These are phyloP conservation scores for Fusarium floridanum DNA, from an alignment of 2,329 filamentous ascomycete genomes.

Conservation along the genomic window DNA sequence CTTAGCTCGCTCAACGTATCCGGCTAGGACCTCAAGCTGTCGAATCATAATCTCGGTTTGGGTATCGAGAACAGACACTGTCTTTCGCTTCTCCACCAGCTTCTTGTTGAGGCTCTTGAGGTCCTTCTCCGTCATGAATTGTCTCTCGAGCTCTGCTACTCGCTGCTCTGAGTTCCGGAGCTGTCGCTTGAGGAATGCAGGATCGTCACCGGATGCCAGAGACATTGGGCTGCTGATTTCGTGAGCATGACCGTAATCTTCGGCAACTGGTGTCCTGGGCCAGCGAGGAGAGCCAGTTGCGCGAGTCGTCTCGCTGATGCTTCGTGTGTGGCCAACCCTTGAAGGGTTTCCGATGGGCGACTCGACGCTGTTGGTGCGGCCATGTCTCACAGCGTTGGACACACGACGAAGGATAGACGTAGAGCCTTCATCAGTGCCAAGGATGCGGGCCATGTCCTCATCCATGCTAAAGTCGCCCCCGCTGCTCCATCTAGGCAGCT, in stretches of 20 bases:
- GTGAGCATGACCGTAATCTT: conserved; percentile 63
- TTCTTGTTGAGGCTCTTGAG: conserved; percentile 86
- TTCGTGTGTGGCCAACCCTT: conserved; percentile 67
- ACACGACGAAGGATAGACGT: conserved; percentile 88
- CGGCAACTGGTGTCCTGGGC: conserved; percentile 75
- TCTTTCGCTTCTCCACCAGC: conserved; percentile 92
- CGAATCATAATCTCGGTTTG: conserved; percentile 96
- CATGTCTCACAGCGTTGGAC: conserved; percentile 94
- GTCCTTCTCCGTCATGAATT: conserved; percentile 75
- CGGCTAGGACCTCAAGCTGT: conserved; percentile 89
- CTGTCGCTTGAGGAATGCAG: conserved; percentile 78
- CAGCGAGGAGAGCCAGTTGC: conserved; percentile 75
- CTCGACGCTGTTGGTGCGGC: conserved; percentile 86
- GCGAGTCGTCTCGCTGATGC: conserved; percentile 76
- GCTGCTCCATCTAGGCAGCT: conserved; percentile 79
- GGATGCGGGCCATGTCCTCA: conserved; percentile 92
- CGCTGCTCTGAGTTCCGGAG: conserved; percentile 84
- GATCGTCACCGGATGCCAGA: conserved; percentile 73
- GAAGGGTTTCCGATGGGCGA: conserved; percentile 57
- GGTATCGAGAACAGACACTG: conserved; percentile 92
- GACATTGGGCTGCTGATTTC: conserved; percentile 81
- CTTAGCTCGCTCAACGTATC: conserved; percentile 89
- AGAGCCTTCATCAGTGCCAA: conserved; percentile 81
- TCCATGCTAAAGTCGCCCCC: conserved; percentile 94
- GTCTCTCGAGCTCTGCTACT: conserved; percentile 87